Conservation (phyloP, 768 basidiomycete genomes). For the Leccinum ochraceum region DNA sequence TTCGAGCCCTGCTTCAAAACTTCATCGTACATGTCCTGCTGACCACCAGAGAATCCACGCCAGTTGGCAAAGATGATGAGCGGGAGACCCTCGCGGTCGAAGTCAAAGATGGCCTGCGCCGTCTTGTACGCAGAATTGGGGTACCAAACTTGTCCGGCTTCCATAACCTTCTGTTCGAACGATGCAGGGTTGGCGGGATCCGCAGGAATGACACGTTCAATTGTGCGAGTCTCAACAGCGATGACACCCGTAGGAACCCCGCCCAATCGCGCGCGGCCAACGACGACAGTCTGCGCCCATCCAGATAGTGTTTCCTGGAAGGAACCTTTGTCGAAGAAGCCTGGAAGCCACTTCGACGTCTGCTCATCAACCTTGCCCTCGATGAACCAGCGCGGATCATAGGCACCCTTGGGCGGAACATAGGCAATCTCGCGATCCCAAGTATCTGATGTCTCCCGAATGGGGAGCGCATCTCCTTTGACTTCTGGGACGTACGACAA, state of each 20-base stretch:
- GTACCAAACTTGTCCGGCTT: constrained; percentile 99
- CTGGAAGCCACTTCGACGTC: constrained; percentile 72
- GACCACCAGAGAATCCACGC: constrained; percentile 99
- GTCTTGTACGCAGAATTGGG: constrained; percentile 99
- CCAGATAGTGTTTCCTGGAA: constrained; percentile 99
- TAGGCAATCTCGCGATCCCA: constrained; percentile 96
- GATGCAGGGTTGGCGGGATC: constrained; percentile 97
- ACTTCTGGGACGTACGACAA: constrained; percentile 88
- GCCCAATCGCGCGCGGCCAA: constrained; percentile 93
- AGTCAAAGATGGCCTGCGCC: constrained; percentile 98
- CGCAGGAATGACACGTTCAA: constrained; percentile 95
- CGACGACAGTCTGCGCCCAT: constrained; percentile 99
- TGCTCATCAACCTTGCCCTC: constrained; percentile 90
- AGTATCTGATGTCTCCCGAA: constrained; percentile 67
- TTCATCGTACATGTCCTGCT: constrained; percentile 99
- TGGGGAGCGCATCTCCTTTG: constrained; percentile 78
- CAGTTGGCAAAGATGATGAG: constrained; percentile 99
- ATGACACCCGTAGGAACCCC: constrained; percentile 98
- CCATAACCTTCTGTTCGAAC: constrained; percentile 97
- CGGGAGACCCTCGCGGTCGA: constrained; percentile 95
- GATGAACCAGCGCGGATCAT: constrained; percentile 98
- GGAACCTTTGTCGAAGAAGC: constrained; percentile 96
- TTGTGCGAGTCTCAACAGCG: constrained; percentile 95
- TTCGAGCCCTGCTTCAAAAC: constrained; percentile 96
- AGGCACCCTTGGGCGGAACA: constrained; percentile 88